Conservation (phyloP, 352 stramenopile genomes). For the Pseudoperonospora humuli region DNA sequence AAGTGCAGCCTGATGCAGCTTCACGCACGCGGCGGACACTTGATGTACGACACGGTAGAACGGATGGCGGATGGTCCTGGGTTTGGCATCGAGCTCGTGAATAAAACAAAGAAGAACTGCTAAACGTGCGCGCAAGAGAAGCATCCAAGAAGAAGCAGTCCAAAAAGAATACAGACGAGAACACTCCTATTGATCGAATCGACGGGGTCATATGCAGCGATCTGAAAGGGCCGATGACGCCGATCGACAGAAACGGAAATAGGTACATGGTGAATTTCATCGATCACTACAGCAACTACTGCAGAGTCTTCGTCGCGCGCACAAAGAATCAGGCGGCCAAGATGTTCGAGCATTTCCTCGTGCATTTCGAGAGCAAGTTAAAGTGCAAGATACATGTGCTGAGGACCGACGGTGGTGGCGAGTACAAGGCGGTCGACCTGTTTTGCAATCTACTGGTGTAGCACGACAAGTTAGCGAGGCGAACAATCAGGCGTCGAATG, state of each 20-base stretch:
- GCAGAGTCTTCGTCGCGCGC: slow-evolving; percentile 6
- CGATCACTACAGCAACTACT: slow-evolving; percentile 8
- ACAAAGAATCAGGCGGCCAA: slow-evolving; percentile 2
- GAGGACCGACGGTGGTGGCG: slow-evolving; percentile 9
- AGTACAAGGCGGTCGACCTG: slow-evolving; percentile 20
- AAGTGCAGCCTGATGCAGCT: no score
- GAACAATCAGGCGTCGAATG: slow-evolving; percentile 18
- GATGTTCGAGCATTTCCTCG: slow-evolving; percentile 5
- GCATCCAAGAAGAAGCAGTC: background rate
- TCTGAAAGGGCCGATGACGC: no score
- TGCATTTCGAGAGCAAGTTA: slow-evolving; percentile 1
- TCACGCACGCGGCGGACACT: no score
- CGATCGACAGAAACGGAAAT: background rate
- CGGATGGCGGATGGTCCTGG: background rate
- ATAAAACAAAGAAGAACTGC: background rate
- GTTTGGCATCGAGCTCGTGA: background rate
- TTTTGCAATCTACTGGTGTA: slow-evolving; percentile 15
- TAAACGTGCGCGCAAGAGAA: slow-evolving; percentile 6
- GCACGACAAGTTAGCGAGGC: slow-evolving; percentile 14
- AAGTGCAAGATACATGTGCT: slow-evolving; percentile 5
- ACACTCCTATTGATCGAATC: slow-evolving; percentile 6
- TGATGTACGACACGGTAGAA: slow-evolving; percentile 4
- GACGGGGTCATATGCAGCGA: slow-evolving; percentile 9
- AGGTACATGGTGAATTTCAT: slow-evolving; percentile 13
- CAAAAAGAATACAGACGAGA: slow-evolving; percentile 1